Evolutionary conservation across 306 rosid species (phyloP), one percentile per base, ranked within the genome.

Genomic region (Dalbergia oliveri): DNA sequence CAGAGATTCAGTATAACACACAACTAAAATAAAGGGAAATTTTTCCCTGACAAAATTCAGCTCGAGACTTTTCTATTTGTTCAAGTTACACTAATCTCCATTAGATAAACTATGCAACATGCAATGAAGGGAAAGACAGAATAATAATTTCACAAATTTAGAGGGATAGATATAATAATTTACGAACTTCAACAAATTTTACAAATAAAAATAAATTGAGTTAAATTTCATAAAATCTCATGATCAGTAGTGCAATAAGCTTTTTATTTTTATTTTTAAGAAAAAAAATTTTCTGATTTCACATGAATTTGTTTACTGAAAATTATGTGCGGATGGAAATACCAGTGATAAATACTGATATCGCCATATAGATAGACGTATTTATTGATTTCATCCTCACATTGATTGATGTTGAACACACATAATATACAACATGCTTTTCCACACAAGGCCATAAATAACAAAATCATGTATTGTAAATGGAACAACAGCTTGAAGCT

Each of bases 381-480:
- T 26, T 4, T 37, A 37, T 37, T 37, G n/a, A 57, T 43, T 14
- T 19, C 3, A 45, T 45, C 34, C 34, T 70, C 8, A 56, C 23
- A 56, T 16, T 72, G 64, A 77, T 5, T 50, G 60, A 54, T 54
- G 64, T 64, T 66, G 81, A 81, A 33, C 9, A 57, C 57, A 67
- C 64, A 31, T 19, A 41, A 66, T 39, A 26, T 11, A 73, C 64
- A 78, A 82, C 66, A 21, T 62, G 80, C 18, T 65, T 86, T 86
- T 63, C 69, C 76, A 69, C 76, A 82, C 76, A 78, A 85, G 84
- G 79, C 26, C 61, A 73, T 59, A 66, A 50, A 54, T 35, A 66
- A 50, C 70, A 72, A 9, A 77, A 74, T 82, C 72, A 59, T 79
- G 69, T 70, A 66, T 23, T 6, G 9, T 59, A 3, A 59, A 45